Evolutionary conservation across 2,329 filamentous ascomycete genomes (phyloP).

Genomic region (Paraphaeosphaeria minitans): DNA sequence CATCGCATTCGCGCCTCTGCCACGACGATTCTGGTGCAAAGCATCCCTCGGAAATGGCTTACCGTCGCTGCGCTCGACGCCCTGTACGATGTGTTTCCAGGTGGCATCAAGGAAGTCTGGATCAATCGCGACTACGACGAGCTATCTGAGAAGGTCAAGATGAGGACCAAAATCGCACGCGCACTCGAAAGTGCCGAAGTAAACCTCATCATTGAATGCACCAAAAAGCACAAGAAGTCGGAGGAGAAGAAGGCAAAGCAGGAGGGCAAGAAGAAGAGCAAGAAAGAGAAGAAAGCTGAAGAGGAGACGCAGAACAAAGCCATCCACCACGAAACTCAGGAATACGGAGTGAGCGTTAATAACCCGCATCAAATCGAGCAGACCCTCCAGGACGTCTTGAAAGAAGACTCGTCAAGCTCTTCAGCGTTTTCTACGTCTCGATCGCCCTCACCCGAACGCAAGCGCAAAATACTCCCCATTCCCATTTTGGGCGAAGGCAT

Average conservation of each 20-base stretch:
- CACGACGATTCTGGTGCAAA: slow-evolving; percentile 91
- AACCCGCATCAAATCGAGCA: slow-evolving; percentile 62
- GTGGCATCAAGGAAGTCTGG: slow-evolving; percentile 94
- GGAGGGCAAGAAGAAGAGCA: slow-evolving; percentile 60
- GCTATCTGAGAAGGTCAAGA: slow-evolving; percentile 81
- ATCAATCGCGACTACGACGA: slow-evolving; percentile 88
- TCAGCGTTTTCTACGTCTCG: slow-evolving; percentile 37
- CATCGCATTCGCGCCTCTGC: slow-evolving; percentile 92
- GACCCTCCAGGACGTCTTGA: slow-evolving; percentile 54
- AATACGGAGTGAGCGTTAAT: slow-evolving; percentile 60
- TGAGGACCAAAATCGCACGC: slow-evolving; percentile 72
- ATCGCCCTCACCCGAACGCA: slow-evolving; percentile 41
- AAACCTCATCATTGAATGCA: slow-evolving; percentile 77
- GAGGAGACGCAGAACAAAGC: slow-evolving; percentile 65
- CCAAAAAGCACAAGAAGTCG: slow-evolving; percentile 77
- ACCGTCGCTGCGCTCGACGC: slow-evolving; percentile 78
- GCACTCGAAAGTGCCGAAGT: slow-evolving; percentile 83
- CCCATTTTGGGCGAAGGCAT: slow-evolving; percentile 55
- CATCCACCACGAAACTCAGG: slow-evolving; percentile 58
- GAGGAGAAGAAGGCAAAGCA: slow-evolving; percentile 68
- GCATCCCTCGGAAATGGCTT: slow-evolving; percentile 90
- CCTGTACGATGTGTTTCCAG: slow-evolving; percentile 94
- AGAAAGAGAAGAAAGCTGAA: slow-evolving; percentile 63
- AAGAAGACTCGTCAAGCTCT: slow-evolving; percentile 34
- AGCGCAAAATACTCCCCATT: slow-evolving; percentile 45